Evolutionary conservation across 371 early-diverging fungal genomes (phyloP).

Genomic region (Mucor mucedo): DNA sequence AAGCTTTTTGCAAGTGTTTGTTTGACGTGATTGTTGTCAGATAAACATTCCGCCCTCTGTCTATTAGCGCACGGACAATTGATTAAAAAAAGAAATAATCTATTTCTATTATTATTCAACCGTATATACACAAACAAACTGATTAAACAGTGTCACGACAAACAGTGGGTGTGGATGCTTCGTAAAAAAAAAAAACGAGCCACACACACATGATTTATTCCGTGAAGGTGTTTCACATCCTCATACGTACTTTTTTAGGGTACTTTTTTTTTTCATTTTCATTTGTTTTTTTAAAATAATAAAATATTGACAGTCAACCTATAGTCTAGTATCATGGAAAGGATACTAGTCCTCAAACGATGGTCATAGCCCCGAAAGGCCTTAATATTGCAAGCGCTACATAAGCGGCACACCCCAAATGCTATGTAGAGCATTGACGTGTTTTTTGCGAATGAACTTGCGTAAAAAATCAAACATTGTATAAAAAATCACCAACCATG

Average conservation of each 20-base stretch:
- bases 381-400: slow-evolving; percentile 39
- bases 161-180: too few relatives aligned
- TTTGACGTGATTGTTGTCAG: background rate
- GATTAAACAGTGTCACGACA: too few relatives aligned
- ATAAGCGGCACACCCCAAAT: slow-evolving; percentile 29
- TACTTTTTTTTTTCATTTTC: background rate
- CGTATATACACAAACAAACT: too few relatives aligned
- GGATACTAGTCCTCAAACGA: slow-evolving; percentile 37
- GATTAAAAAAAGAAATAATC: background rate
- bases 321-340: slow-evolving; percentile 33
- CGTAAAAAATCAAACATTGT: slow-evolving; percentile 2
- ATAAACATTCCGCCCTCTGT: background rate
- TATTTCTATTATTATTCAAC: too few relatives aligned
- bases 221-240: background rate
- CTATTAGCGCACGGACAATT: background rate
- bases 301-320: slow-evolving; percentile 33
- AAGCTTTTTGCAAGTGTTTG: too few relatives aligned
- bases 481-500: background rate
- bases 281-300: slow-evolving; percentile 9
- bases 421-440: slow-evolving; percentile 30
- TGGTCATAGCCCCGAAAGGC: slow-evolving; percentile 14
- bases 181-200: background rate
- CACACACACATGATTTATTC: background rate
- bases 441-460: slow-evolving; percentile 40
- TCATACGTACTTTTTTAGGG: background rate